phyloP scores from a whole-genome alignment of 2,329 filamentous ascomycete genomes.

The Blastomyces emzantsi region DNA sequence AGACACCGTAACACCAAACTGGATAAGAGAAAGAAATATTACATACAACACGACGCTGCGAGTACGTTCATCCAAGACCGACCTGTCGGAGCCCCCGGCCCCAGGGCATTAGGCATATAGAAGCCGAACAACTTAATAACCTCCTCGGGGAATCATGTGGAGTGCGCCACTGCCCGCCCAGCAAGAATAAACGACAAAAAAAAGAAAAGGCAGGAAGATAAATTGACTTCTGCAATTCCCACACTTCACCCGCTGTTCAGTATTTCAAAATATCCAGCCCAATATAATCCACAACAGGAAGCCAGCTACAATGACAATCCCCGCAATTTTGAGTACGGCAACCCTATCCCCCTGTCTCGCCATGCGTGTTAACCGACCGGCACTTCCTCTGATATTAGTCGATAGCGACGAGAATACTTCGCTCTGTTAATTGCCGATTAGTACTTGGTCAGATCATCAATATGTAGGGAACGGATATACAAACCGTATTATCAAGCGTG shows the following conservation, averaged over 20 bases:
- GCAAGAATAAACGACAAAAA: neutral
- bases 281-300: constrained; percentile 66
- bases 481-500: constrained; percentile 77
- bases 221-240: neutral
- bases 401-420: constrained; percentile 89
- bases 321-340: constrained; percentile 80
- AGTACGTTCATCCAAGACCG: neutral
- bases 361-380: constrained; percentile 76
- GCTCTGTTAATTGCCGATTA: constrained; percentile 42
- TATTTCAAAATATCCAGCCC: constrained; percentile 50
- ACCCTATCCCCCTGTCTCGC: constrained; percentile 83
- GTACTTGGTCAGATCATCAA: neutral
- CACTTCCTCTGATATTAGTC: constrained; percentile 73
- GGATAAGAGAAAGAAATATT: neutral
- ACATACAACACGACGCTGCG: no score
- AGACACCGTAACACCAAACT: neutral
- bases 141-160: no score
- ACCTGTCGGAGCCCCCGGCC: neutral
- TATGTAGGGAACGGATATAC: constrained; percentile 24
- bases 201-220: neutral
- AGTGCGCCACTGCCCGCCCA: neutral
- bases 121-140: neutral
- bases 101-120: neutral
- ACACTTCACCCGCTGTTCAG: neutral
- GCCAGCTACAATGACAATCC: constrained; percentile 64